Conservation (phyloP, 208 protist genomes). For the Leishmania braziliensis region DNA sequence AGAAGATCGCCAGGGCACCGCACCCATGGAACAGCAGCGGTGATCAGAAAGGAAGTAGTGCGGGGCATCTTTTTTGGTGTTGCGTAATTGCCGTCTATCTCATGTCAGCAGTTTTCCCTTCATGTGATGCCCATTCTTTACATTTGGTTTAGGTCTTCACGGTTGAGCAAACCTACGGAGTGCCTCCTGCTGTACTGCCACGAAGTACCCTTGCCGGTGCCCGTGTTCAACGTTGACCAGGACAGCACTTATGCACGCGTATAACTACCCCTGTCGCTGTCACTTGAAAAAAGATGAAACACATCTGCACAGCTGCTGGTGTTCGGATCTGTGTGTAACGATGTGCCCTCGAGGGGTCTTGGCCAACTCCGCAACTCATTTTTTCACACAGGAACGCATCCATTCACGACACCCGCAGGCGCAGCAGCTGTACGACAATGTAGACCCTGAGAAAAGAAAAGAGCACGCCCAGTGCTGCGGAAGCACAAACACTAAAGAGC, state of each 20-base stretch:
- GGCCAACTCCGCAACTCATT: background rate
- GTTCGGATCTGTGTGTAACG: background rate
- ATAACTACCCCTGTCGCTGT: background rate
- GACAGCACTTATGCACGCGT: background rate
- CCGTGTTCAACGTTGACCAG: too few relatives aligned
- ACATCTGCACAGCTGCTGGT: background rate
- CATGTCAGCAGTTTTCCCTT: too few relatives aligned
- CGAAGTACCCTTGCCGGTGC: too few relatives aligned
- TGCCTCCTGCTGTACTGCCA: too few relatives aligned
- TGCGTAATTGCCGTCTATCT: too few relatives aligned
- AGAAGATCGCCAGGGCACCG: too few relatives aligned
- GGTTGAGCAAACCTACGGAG: too few relatives aligned
- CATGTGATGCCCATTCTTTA: too few relatives aligned
- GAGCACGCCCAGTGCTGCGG: background rate
- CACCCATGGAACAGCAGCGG: too few relatives aligned
- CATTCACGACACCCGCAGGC: background rate
- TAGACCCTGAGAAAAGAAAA: background rate
- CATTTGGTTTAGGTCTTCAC: too few relatives aligned
- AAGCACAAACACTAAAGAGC: background rate
- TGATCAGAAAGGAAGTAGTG: too few relatives aligned
- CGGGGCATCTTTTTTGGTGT: too few relatives aligned
- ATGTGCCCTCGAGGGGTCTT: background rate
- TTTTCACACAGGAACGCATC: background rate
- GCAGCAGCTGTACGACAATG: background rate
- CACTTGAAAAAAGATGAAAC: background rate